Percentiles rank a stretch among this genome's conserved stretches.
Conservation (phyloP, 2,329 filamentous ascomycete genomes). For the Zymoseptoria crescenta region DNA sequence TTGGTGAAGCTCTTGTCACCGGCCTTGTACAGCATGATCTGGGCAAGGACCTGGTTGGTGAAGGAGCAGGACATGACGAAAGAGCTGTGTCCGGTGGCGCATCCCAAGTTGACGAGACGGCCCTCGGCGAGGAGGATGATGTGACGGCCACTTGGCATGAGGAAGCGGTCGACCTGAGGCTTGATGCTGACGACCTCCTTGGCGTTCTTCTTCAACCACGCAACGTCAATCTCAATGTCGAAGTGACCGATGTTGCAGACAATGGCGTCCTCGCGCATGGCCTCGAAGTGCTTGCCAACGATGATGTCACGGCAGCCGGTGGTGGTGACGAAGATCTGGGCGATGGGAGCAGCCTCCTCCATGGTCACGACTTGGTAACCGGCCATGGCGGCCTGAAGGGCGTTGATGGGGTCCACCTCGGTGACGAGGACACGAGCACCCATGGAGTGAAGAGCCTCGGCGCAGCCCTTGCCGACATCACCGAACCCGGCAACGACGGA, state of each 20-base stretch:
- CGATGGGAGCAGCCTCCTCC: conserved; percentile 82
- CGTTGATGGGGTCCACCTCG: conserved; percentile 98
- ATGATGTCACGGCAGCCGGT: conserved; percentile 99
- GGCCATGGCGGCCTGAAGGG: conserved; percentile 95
- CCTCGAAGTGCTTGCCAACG: conserved; percentile 82
- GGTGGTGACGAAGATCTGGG: conserved; percentile 99
- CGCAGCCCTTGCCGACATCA: conserved; percentile 98
- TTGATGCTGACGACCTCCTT: conserved; percentile 96
- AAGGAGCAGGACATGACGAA: conserved; percentile 99
- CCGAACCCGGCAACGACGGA: conserved; percentile 95
- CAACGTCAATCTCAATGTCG: conserved; percentile 99
- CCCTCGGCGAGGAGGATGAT: conserved; percentile 98
- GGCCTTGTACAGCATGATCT: conserved; percentile 97
- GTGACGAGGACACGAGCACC: conserved; percentile 94
- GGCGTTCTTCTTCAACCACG: conserved; percentile 97
- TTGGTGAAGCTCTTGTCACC: conserved; percentile 76
- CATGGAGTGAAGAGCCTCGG: conserved; percentile 92
- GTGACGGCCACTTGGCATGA: conserved; percentile 87
- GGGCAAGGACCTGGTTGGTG: conserved; percentile 99
- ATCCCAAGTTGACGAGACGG: conserved; percentile 98
- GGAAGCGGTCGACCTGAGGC: conserved; percentile 97
- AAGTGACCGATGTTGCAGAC: conserved; percentile 99
- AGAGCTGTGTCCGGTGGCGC: conserved; percentile 96
- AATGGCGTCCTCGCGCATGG: conserved; percentile 94
- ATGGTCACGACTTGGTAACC: conserved; percentile 96